phyloP scores from a whole-genome alignment of 345 rosid genomes.

The Bruguiera gymnorhiza region DNA sequence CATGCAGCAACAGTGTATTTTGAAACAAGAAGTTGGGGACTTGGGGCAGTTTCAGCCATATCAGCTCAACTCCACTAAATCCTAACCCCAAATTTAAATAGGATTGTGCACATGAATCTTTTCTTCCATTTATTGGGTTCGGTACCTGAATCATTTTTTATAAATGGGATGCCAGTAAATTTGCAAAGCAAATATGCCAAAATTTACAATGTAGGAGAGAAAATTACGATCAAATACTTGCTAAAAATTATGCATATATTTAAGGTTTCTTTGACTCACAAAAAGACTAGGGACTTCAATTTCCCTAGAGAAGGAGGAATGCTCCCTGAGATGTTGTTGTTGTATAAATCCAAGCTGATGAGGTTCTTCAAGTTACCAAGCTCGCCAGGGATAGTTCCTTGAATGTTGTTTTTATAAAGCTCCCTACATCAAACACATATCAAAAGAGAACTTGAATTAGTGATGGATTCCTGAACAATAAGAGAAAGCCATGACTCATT shows the following conservation, averaged over 20 bases:
- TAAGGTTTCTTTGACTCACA: constrained; percentile 48
- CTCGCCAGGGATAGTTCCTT: constrained; percentile 77
- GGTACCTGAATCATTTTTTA: not conserved
- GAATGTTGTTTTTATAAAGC: constrained; percentile 86
- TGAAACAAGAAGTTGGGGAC: not conserved
- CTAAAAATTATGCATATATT: not conserved
- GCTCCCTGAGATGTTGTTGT: constrained; percentile 80
- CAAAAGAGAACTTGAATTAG: constrained; percentile 6
- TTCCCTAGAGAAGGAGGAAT: constrained; percentile 77
- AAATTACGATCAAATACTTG: not conserved
- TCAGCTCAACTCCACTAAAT: no score
- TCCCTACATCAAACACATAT: constrained; percentile 46
- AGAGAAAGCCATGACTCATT: not conserved
- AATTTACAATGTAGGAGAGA: not conserved
- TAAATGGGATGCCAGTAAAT: not conserved
- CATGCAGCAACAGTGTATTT: not conserved
- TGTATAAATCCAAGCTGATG: constrained; percentile 92
- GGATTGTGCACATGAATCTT: no score
- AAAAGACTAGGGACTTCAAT: constrained; percentile 80
- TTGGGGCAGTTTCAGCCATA: not conserved
- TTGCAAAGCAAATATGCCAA: constrained; percentile 1
- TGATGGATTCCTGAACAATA: not conserved
- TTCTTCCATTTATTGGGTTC: not conserved
- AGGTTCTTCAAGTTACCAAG: constrained; percentile 84
- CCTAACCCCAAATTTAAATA: no score